A percentile compares a stretch with the other conserved stretches of the same genome.
Evolutionary conservation across 2,329 filamentous ascomycete genomes (phyloP).

Genomic region (Diaporthe caulivora): DNA sequence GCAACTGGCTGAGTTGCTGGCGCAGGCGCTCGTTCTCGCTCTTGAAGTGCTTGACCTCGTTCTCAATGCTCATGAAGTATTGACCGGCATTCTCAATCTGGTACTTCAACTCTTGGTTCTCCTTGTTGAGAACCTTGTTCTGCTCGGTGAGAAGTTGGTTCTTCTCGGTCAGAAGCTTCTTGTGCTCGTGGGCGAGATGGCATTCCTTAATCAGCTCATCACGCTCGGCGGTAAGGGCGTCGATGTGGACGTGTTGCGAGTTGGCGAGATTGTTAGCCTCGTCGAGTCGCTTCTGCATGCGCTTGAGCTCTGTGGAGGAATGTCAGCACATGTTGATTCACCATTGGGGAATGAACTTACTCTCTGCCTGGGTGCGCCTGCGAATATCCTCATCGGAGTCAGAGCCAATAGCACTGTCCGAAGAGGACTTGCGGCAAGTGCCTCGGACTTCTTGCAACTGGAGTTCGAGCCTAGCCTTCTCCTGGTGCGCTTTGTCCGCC

Average conservation of each 20-base stretch:
- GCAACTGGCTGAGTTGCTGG: slow-evolving; percentile 47
- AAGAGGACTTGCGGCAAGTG: slow-evolving; percentile 48
- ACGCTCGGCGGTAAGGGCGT: slow-evolving; percentile 72
- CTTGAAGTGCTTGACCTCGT: slow-evolving; percentile 34
- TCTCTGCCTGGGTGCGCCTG: slow-evolving; percentile 65
- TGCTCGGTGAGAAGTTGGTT: slow-evolving; percentile 58
- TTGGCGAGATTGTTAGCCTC: slow-evolving; percentile 72
- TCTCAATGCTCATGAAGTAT: slow-evolving; percentile 11
- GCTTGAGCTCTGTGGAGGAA: slow-evolving; percentile 60
- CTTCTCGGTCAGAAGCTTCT: slow-evolving; percentile 56
- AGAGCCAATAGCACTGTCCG: slow-evolving; percentile 57
- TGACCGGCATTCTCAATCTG: slow-evolving; percentile 7
- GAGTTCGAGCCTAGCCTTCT: slow-evolving; percentile 63
- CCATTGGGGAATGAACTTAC: slow-evolving; percentile 55
- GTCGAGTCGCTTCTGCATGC: slow-evolving; percentile 72
- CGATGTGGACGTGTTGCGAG: slow-evolving; percentile 72
- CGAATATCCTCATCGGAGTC: slow-evolving; percentile 58
- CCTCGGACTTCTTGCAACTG: slow-evolving; percentile 59
- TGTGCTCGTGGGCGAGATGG: slow-evolving; percentile 45
- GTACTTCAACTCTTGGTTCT: slow-evolving; percentile 57
- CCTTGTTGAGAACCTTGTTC: slow-evolving; percentile 56
- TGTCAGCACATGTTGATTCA: slow-evolving; percentile 38
- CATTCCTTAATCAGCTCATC: slow-evolving; percentile 53
- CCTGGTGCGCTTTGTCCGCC: slow-evolving; percentile 64
- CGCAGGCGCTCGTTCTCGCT: slow-evolving; percentile 49